phyloP scores from a whole-genome alignment of 169 alveolate species.

The Cryptosporidium andersoni region DNA sequence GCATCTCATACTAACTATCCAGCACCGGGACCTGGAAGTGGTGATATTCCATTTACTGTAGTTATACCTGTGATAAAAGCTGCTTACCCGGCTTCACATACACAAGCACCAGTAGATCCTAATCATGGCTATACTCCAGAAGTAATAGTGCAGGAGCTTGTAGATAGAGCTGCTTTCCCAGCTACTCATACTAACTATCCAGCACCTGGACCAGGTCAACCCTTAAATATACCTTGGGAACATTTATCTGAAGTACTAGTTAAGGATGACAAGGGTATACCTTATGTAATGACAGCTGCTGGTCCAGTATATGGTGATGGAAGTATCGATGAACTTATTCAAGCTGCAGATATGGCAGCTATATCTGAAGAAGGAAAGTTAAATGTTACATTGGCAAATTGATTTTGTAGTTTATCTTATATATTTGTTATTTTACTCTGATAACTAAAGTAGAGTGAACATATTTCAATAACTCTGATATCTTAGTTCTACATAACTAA shows the following conservation, averaged over 20 bases:
- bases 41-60: conserved; percentile 32
- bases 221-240: conserved; percentile 28
- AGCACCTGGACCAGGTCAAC: conserved; percentile 42
- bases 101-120: conserved; percentile 7
- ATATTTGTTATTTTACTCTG: no score
- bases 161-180: conserved; percentile 58
- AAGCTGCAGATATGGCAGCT: conserved; percentile 22
- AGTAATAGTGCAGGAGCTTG: conserved; percentile 11
- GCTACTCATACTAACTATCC: conserved; percentile 33
- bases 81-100: conserved; percentile 41
- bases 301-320: conserved; percentile 63
- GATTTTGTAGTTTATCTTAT: neutral
- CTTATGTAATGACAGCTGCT: conserved; percentile 33
- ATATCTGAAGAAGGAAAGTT: neutral
- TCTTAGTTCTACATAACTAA: no score
- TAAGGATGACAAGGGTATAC: conserved; percentile 37
- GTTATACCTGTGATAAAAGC: conserved; percentile 43
- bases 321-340: conserved; percentile 18
- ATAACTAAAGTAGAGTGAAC: no score
- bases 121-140: conserved; percentile 22
- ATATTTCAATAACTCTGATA: no score
- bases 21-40: conserved; percentile 58
- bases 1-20: conserved; percentile 48
- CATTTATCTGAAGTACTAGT: conserved; percentile 25
- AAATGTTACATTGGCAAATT: neutral